Evolutionary conservation across 768 basidiomycete species (phyloP).

Genomic region (Suillus tomentosus): DNA sequence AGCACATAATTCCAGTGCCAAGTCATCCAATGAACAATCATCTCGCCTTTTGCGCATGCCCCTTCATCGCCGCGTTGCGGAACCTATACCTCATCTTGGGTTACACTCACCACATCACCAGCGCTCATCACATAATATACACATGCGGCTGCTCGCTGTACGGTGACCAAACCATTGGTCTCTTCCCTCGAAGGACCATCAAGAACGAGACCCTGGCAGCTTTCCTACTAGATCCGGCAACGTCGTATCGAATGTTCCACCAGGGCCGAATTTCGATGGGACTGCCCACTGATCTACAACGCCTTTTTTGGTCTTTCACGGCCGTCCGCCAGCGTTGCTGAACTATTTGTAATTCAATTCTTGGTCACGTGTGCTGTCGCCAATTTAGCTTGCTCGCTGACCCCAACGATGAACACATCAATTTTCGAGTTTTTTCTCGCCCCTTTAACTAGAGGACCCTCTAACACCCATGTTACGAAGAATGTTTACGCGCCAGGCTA

Average conservation of each 20-base stretch:
- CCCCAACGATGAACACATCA: slow-evolving; percentile 26
- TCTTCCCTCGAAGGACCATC: slow-evolving; percentile 4
- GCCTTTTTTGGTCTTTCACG: slow-evolving; percentile 16
- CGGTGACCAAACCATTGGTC: slow-evolving; percentile 4
- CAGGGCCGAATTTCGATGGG: slow-evolving; percentile 20
- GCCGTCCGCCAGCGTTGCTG: slow-evolving; percentile 16
- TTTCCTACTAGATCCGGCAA: slow-evolving; percentile 14
- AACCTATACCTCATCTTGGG: slow-evolving; percentile 9
- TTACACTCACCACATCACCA: slow-evolving; percentile 6
- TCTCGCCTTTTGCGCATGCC: slow-evolving; percentile 10
- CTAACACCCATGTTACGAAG: slow-evolving; percentile 4
- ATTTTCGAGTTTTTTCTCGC: slow-evolving; percentile 3
- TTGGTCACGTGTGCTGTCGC: slow-evolving; percentile 10
- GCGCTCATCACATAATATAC: slow-evolving; percentile 12
- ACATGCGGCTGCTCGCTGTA: slow-evolving; percentile 9
- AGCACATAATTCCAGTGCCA: slow-evolving; percentile 6
- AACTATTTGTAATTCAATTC: slow-evolving; percentile 20
- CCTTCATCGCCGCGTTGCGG: slow-evolving; percentile 10
- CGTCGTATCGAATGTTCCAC: slow-evolving; percentile 15
- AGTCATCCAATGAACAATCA: slow-evolving; percentile 11
- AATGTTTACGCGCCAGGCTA: not conserved
- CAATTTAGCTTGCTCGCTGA: slow-evolving; percentile 19
- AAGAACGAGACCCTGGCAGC: slow-evolving; percentile 15
- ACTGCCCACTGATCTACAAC: slow-evolving; percentile 7
- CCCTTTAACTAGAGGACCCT: not conserved